These are phyloP conservation scores for Xerocomus spinulosus DNA, from an alignment of 768 basidiomycete species.

Conservation along the genomic window DNA sequence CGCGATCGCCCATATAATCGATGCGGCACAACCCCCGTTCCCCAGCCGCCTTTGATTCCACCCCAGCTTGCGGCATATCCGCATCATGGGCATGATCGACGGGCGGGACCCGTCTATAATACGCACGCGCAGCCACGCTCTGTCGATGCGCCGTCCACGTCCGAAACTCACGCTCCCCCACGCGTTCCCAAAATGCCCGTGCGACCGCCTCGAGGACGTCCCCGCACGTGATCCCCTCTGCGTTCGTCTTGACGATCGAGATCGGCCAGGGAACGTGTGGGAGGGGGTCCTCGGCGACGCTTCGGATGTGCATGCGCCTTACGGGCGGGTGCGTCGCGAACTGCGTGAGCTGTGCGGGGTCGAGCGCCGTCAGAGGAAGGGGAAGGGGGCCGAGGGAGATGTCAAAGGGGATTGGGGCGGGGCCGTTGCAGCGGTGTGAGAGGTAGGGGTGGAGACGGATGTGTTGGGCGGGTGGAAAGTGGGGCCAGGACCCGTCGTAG, in stretches of 20 bases:
- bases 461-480: conserved; percentile 41
- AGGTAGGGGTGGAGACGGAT: conserved; percentile 57
- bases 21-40: conserved; percentile 30
- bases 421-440: conserved; percentile 38
- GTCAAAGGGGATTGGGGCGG: conserved; percentile 47
- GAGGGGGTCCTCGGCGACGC: conserved; percentile 48
- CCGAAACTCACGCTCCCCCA: conserved; percentile 24
- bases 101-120: conserved; percentile 22
- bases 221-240: conserved; percentile 42
- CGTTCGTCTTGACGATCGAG: conserved; percentile 43
- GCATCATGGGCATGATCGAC: conserved; percentile 21
- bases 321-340: conserved; percentile 63
- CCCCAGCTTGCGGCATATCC: too few species aligned
- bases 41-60: too few species aligned
- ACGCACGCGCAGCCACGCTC: conserved; percentile 31
- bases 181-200: conserved; percentile 37
- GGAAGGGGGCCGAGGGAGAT: conserved; percentile 31
- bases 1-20: conserved; percentile 47
- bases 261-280: conserved; percentile 53
- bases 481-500: conserved; percentile 37
- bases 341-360: conserved; percentile 41
- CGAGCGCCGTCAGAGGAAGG: conserved; percentile 8
- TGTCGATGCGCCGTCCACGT: conserved; percentile 26
- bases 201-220: conserved; percentile 50
- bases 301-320: conserved; percentile 51